phyloP scores from a whole-genome alignment of 2,329 filamentous ascomycete species.

The Aspergillus sp. region DNA sequence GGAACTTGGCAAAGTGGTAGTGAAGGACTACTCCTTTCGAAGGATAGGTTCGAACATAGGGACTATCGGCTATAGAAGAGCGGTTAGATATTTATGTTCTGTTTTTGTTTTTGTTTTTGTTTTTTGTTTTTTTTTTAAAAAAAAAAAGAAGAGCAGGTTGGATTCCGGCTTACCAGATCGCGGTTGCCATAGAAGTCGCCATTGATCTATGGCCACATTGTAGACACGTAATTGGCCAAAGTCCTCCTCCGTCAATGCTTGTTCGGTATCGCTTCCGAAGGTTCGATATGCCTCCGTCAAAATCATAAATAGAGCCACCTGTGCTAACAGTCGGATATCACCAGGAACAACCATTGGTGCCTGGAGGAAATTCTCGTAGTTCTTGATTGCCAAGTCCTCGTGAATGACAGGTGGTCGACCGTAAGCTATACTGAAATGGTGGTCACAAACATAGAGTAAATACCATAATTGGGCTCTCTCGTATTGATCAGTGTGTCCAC shows the following conservation, averaged over 20 bases:
- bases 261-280: constrained; percentile 57
- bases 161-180: constrained; percentile 38
- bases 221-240: constrained; percentile 50
- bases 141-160: not conserved
- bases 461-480: constrained; percentile 63
- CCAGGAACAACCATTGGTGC: constrained; percentile 53
- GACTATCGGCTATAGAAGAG: constrained; percentile 37
- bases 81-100: not conserved
- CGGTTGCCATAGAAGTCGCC: constrained; percentile 51
- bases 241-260: constrained; percentile 52
- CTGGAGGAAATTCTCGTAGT: constrained; percentile 58
- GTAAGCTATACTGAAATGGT: constrained; percentile 64
- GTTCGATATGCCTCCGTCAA: constrained; percentile 57
- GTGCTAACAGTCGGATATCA: constrained; percentile 58
- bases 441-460: constrained; percentile 64
- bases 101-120: no score
- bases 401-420: constrained; percentile 59
- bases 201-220: constrained; percentile 53
- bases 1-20: constrained; percentile 55
- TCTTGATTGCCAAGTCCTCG: constrained; percentile 58
- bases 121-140: no score
- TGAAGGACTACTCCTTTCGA: constrained; percentile 54
- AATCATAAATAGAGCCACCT: constrained; percentile 60
- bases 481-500: constrained; percentile 50
- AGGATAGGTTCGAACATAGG: constrained; percentile 50